Evolutionary conservation across 1,284 basidiomycete species (phyloP), one percentile per base, ranked within the genome.

Genomic region (Vanrija sp.): DNA sequence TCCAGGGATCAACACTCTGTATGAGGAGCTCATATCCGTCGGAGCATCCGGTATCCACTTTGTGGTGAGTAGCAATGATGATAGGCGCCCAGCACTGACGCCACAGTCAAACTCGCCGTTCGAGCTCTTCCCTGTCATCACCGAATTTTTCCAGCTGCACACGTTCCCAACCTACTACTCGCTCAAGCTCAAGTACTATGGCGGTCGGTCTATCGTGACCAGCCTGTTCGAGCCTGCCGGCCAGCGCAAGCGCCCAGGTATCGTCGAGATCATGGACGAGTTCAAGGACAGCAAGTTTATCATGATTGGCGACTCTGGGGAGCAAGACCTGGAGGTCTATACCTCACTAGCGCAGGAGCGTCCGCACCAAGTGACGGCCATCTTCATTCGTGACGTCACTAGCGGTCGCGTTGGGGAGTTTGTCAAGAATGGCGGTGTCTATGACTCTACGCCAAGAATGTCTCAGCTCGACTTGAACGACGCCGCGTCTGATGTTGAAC

Each of bases 251-350:
- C 84, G 85, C 5, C 82, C 82, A 0, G 86, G 85, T n/a, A 83
- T 94, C 3, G 70, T 85, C 8, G 88, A 91, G 43, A 79, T 77
- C 26, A 78, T 95, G n/a, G 82, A 87, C 51, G 80, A 84, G 10
- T 93, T 94, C 71, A 83, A 83, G 1, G 79, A 84, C 43, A 83
- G 86, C 3, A 80, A 78, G 19, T 95, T 96, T 74, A 77, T 96
- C 65, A 82, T 94, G 46, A 80, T 95, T 29, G 91, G 91, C 8
- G 92, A 95, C 72, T 84, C 85, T 0, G 91, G 89, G 38, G 91
- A 94, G 69, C 90, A 92, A 66, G 91, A 94, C 73, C 78, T 94
- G 40, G 89, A 93, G 71, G 79, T 94, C 3, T 94, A 93, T 69
- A 79, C 86, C 8, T 78, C 82, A 56, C 69, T 92, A 19, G 89